Conservation (phyloP, 495 filamentous ascomycete species). For the Penicillium soppii region DNA sequence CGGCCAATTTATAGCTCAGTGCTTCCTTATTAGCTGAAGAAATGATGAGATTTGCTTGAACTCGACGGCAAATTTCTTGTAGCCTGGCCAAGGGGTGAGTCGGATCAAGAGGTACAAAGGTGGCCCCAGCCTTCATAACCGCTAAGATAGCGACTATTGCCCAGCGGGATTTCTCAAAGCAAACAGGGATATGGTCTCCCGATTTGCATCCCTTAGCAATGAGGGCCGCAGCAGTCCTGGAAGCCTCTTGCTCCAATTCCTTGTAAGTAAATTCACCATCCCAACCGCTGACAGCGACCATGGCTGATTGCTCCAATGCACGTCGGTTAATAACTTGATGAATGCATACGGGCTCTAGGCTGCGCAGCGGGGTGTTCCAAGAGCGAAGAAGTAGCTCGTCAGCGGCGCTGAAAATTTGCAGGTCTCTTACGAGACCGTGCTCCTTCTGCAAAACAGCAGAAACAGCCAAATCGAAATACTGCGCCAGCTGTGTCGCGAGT, state of each 20-base stretch:
- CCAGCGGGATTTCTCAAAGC: slow-evolving; percentile 45
- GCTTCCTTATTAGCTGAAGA: not conserved
- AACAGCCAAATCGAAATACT: slow-evolving; percentile 26
- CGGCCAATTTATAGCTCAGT: not conserved
- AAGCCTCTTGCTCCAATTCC: not conserved
- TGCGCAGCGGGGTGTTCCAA: too few species aligned
- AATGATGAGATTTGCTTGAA: slow-evolving; percentile 27
- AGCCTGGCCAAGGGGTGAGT: slow-evolving; percentile 46
- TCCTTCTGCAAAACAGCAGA: slow-evolving; percentile 8
- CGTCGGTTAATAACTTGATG: too few species aligned
- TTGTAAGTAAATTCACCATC: not conserved
- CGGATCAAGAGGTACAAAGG: slow-evolving; percentile 48
- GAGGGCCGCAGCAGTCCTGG: not conserved
- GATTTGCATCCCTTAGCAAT: not conserved
- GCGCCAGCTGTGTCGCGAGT: slow-evolving; percentile 16
- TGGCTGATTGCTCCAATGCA: too few species aligned
- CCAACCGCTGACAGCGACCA: too few species aligned
- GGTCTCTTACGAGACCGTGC: not conserved
- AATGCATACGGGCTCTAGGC: too few species aligned
- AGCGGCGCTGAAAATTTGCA: not conserved
- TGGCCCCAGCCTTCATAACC: slow-evolving; percentile 49
- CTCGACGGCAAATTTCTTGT: slow-evolving; percentile 46
- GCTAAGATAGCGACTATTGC: slow-evolving; percentile 39
- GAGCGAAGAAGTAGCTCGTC: not conserved
- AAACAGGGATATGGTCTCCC: slow-evolving; percentile 27